Percentiles rank a stretch among this genome's conserved stretches.
Conservation (phyloP, 2,329 filamentous ascomycete genomes). For the Fusarium nurragi region DNA sequence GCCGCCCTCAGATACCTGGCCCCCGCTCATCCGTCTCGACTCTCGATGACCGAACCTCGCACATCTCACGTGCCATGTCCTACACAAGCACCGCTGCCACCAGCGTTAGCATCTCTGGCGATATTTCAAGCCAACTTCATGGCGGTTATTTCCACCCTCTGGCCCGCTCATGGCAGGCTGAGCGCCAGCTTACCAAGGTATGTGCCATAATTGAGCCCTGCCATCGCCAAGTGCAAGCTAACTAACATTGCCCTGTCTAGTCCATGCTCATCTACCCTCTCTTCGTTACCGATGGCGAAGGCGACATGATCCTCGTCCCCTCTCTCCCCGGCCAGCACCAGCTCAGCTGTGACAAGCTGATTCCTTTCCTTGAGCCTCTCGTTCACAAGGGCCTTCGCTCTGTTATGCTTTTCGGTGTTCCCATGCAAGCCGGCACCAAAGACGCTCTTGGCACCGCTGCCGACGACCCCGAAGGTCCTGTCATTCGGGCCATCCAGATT, state of each 20-base stretch:
- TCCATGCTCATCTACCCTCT: constrained; percentile 99
- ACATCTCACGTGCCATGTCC: constrained; percentile 71
- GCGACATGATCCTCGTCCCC: constrained; percentile 89
- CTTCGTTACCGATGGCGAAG: constrained; percentile 93
- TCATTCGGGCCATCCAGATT: constrained; percentile 86
- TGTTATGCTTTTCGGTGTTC: constrained; percentile 96
- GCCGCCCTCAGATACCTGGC: constrained; percentile 54
- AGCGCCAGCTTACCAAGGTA: constrained; percentile 87
- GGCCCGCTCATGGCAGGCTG: constrained; percentile 82
- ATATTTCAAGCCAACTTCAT: constrained; percentile 85
- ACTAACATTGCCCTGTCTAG: constrained; percentile 56
- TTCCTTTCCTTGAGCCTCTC: constrained; percentile 85
- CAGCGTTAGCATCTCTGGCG: constrained; percentile 74
- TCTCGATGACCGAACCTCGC: constrained; percentile 68
- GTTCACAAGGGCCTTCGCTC: constrained; percentile 90
- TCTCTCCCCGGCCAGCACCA: constrained; percentile 92
- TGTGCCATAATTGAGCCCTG: constrained; percentile 33
- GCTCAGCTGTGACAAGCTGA: constrained; percentile 84
- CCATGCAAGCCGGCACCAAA: constrained; percentile 81
- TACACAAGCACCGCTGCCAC: constrained; percentile 74
- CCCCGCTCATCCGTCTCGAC: constrained; percentile 62
- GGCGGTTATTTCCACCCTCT: constrained; percentile 85
- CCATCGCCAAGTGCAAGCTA: neutral
- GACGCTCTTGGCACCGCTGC: constrained; percentile 91
- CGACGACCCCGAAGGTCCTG: constrained; percentile 91